phyloP scores from a whole-genome alignment of 2,329 filamentous ascomycete genomes.

The Penicillium fuscoglaucum region DNA sequence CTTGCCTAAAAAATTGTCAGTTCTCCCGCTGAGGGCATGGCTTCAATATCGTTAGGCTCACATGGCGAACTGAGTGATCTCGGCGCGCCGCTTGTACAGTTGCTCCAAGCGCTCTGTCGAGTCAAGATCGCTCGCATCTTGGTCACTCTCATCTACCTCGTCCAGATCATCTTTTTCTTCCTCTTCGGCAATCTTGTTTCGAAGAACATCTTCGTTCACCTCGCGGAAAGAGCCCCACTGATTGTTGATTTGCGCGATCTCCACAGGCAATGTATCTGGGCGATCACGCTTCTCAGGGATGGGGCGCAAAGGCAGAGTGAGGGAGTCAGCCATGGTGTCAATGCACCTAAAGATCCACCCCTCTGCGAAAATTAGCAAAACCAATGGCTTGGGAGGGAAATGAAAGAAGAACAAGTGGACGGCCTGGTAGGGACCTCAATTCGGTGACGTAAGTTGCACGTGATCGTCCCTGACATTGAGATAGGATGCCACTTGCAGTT shows the following conservation, averaged over 20 bases:
- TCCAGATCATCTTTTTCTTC: constrained; percentile 51
- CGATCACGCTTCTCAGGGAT: constrained; percentile 49
- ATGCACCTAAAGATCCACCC: background rate
- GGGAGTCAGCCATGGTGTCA: constrained; percentile 40
- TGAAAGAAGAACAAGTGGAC: background rate
- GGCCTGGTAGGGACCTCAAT: background rate
- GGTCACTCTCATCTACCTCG: constrained; percentile 41
- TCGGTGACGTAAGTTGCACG: constrained; percentile 11
- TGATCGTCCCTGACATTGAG: background rate
- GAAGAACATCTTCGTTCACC: constrained; percentile 71
- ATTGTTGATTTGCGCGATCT: constrained; percentile 75
- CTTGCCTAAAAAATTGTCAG: constrained; percentile 34
- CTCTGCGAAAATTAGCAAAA: background rate
- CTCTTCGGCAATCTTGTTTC: constrained; percentile 62
- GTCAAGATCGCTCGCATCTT: constrained; percentile 35
- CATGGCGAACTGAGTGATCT: constrained; percentile 48
- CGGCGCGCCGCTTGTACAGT: constrained; percentile 46
- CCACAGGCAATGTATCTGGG: constrained; percentile 64
- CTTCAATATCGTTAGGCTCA: constrained; percentile 24
- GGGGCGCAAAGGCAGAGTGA: constrained; percentile 63
- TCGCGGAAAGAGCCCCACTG: constrained; percentile 80
- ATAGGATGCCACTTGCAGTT: background rate
- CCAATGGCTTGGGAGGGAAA: background rate
- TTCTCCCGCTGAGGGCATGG: background rate
- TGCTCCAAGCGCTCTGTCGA: constrained; percentile 42